Evolutionary conservation across 805 yeast species (phyloP), one percentile per base, ranked within the genome.

Genomic region (Maudiozyma saulgeensis): DNA sequence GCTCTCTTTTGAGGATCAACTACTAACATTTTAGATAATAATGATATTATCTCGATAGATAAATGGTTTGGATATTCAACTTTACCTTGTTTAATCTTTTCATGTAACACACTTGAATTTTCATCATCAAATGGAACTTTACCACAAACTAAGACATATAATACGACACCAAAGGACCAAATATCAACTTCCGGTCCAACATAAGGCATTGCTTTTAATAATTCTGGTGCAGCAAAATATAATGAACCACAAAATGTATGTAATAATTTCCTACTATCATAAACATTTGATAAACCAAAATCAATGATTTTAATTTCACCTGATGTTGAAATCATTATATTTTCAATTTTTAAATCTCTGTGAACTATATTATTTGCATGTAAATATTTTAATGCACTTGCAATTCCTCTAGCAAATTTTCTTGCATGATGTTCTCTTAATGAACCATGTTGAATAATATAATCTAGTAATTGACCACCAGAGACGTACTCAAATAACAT

Each of bases 91-190:
- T 91, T 93, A 64, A 93, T 93, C 66, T 90, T 90, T 54, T 88
- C 95, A 66, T 93, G 99, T 58, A 93, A 74, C 1, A 86, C 90
- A 43, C 90, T 82, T 54, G 95, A 95, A 56, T 87, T 82, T 60
- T 88, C 95, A 63, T 93, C 98, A 66, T 93, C 99, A 66, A 93
- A 93, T 8, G 99, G 99, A 13, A 93, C 98, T 65, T 88, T 90
- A 49, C 99, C 99, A 66, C 97, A 90, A 2, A 93, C 96, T 52
- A 93, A 73, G 7, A 93, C 99, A 62, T 88, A 93, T 46, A 93
- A 70, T 0, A 93, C 98, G 32, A 93, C 96, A 55, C 99, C 99
- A 73, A 90, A 91, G 2, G 96, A 87, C 99, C 99, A 93, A 18
- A 93, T 83, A 66, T 93, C 99, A 44, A 93, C 96, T 66, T 93